phyloP scores from a whole-genome alignment of 306 rosid species.

The Citrullus amarus region DNA sequence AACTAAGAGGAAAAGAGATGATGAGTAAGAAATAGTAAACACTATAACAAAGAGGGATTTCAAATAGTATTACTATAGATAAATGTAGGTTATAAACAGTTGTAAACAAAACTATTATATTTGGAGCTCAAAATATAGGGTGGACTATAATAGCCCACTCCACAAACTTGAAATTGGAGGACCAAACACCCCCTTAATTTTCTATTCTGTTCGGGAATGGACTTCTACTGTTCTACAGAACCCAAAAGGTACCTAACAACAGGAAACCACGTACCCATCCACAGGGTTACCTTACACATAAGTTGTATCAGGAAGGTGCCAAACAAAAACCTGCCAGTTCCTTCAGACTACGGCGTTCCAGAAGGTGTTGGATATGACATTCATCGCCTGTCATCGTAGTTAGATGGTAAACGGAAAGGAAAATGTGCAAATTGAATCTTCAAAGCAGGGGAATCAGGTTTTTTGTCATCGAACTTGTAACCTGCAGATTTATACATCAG shows the following conservation, averaged over 20 bases:
- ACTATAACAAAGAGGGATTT: no score
- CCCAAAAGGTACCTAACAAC: neutral
- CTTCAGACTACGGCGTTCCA: neutral
- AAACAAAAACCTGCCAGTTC: neutral
- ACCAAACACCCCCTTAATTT: no score
- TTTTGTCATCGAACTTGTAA: conserved; percentile 73
- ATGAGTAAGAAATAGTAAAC: no score
- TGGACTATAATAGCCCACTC: no score
- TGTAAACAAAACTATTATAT: no score
- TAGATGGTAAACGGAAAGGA: conserved; percentile 50
- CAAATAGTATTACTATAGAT: no score
- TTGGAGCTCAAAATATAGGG: no score
- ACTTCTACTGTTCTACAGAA: neutral
- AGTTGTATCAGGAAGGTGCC: neutral
- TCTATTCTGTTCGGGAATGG: neutral
- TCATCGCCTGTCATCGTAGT: conserved; percentile 20
- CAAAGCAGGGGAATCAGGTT: conserved; percentile 36
- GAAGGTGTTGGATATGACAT: neutral
- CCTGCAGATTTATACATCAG: conserved; percentile 32
- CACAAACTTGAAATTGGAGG: no score
- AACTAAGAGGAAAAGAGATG: no score
- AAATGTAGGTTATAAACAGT: no score
- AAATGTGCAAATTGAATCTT: conserved; percentile 71
- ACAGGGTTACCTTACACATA: neutral
- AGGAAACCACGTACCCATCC: neutral